phyloP scores from a whole-genome alignment of 2,329 filamentous ascomycete species.

The Keithomyces neogunnii region DNA sequence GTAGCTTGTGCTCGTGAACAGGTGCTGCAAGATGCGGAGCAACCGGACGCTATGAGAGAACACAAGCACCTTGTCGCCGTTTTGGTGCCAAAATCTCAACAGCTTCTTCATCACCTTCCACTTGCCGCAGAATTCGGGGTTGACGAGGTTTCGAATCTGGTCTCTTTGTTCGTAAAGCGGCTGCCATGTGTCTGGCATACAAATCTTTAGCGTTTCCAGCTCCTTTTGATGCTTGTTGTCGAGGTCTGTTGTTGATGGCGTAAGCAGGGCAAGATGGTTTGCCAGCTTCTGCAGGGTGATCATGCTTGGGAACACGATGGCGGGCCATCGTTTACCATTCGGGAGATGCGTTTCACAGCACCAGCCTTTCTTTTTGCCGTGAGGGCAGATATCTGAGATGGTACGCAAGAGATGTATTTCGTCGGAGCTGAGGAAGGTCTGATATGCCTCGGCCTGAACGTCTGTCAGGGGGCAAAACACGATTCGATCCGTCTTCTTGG shows the following conservation, averaged over 20 bases:
- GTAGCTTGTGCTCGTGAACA: slow-evolving; percentile 85
- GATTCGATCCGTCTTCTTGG: slow-evolving; percentile 88
- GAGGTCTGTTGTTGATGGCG: slow-evolving; percentile 57
- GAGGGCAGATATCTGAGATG: slow-evolving; percentile 60
- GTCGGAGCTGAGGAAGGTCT: slow-evolving; percentile 64
- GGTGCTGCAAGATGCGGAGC: slow-evolving; percentile 70
- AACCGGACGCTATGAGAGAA: slow-evolving; percentile 90
- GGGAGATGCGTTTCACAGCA: slow-evolving; percentile 62
- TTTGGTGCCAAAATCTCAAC: slow-evolving; percentile 80
- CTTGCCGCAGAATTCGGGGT: slow-evolving; percentile 91
- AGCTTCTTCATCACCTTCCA: slow-evolving; percentile 88
- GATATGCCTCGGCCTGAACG: slow-evolving; percentile 73
- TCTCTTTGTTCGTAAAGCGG: slow-evolving; percentile 67
- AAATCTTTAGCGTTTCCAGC: slow-evolving; percentile 62
- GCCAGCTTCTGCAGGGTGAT: slow-evolving; percentile 76
- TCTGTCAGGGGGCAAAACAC: slow-evolving; percentile 90
- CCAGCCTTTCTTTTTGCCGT: slow-evolving; percentile 61
- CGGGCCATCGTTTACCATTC: slow-evolving; percentile 60
- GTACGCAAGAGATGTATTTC: slow-evolving; percentile 60
- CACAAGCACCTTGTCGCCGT: slow-evolving; percentile 88
- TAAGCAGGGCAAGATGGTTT: slow-evolving; percentile 84
- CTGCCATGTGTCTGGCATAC: slow-evolving; percentile 67
- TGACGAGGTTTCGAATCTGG: slow-evolving; percentile 70
- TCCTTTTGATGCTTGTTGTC: slow-evolving; percentile 72
- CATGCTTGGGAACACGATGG: slow-evolving; percentile 78